A percentile compares a stretch with the other conserved stretches of the same genome.
phyloP scores from a whole-genome alignment of 2,329 filamentous ascomycete genomes.

The Neofusicoccum sp. region DNA sequence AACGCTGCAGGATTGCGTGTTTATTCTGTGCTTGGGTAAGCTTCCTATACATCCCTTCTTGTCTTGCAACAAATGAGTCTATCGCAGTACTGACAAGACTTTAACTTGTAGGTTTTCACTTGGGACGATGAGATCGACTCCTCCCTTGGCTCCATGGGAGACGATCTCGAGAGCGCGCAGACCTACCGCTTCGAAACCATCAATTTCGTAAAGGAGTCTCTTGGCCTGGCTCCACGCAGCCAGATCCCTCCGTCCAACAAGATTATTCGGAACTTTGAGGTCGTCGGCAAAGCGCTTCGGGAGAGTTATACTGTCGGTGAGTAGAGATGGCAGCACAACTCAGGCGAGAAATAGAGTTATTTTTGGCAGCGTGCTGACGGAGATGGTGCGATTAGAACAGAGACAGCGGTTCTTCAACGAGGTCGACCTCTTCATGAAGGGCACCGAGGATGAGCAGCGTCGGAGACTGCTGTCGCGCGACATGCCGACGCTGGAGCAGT shows the following conservation, averaged over 20 bases:
- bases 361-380: too few relatives aligned
- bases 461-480: neutral
- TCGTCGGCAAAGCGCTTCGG: neutral
- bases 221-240: conserved; percentile 1
- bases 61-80: too few relatives aligned
- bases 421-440: conserved; percentile 6
- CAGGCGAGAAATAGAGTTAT: too few relatives aligned
- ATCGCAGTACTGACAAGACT: too few relatives aligned
- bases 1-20: conserved; percentile 7
- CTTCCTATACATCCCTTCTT: too few relatives aligned
- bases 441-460: conserved; percentile 14
- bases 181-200: conserved; percentile 10
- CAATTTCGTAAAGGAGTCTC: conserved; percentile 10
- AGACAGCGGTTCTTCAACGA: conserved; percentile 1
- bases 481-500: neutral
- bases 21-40: conserved; percentile 9
- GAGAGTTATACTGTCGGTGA: neutral
- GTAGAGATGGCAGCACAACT: too few relatives aligned
- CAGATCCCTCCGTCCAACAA: neutral
- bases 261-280: conserved; percentile 15
- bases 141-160: conserved; percentile 7
- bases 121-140: conserved; percentile 18
- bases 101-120: neutral
- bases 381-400: neutral
- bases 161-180: conserved; percentile 9